A percentile compares a stretch with the other conserved stretches of the same genome.
Evolutionary conservation across 225 moss, liverwort and hornwort genomes (phyloP).

Genomic region (Bryoerythrophyllum caledonicum): DNA sequence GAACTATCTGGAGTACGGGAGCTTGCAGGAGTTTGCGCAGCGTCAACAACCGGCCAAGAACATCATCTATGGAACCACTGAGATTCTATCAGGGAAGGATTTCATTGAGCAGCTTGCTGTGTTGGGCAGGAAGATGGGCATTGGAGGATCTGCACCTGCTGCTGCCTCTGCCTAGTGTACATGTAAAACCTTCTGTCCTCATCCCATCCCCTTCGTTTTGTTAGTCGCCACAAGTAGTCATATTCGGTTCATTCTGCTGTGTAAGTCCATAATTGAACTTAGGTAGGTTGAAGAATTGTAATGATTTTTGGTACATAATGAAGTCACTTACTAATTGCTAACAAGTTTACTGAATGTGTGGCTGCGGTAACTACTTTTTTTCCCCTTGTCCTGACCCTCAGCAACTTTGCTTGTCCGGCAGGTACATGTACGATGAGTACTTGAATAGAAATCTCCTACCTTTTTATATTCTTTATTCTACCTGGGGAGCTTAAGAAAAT

Average conservation of each 20-base stretch:
- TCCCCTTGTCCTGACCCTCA: background rate
- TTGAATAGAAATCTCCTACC: too few relatives aligned
- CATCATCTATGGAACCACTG: background rate
- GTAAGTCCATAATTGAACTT: background rate
- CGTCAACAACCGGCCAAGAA: background rate
- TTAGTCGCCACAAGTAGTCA: background rate
- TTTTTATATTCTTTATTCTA: too few relatives aligned
- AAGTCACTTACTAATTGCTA: background rate
- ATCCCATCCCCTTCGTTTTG: background rate
- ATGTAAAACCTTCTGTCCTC: background rate
- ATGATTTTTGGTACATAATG: background rate
- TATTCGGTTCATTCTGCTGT: background rate
- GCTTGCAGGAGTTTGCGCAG: background rate
- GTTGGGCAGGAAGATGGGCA: background rate
- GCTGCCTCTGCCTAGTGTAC: background rate
- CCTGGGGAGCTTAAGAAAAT: too few relatives aligned
- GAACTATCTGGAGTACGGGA: background rate
- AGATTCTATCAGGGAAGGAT: background rate
- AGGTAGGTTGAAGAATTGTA: background rate
- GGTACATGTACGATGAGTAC: background rate
- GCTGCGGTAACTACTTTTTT: background rate
- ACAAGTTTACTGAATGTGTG: background rate
- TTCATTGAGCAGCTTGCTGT: background rate
- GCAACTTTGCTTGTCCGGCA: slow-evolving; percentile 6
- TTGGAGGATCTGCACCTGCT: background rate